phyloP scores from a whole-genome alignment of 352 stramenopile genomes.

The Phytophthora sp. region DNA sequence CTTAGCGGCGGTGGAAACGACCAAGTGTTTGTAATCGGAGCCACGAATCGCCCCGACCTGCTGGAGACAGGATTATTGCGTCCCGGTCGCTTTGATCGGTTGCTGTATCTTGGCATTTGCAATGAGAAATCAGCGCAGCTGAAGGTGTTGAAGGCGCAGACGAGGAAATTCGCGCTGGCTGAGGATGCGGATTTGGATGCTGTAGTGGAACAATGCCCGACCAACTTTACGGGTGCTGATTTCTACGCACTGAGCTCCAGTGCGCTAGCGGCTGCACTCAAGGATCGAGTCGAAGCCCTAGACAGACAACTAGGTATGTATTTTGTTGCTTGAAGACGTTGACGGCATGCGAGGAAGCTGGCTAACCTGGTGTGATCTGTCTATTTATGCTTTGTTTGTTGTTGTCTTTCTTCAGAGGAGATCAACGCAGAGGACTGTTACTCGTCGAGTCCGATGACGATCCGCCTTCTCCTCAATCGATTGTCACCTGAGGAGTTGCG shows the following conservation, averaged over 20 bases:
- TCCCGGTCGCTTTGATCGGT: constrained; percentile 89
- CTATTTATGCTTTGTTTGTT: constrained; percentile 15
- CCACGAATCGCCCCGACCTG: constrained; percentile 97
- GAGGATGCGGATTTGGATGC: constrained; percentile 64
- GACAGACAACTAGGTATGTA: constrained; percentile 68
- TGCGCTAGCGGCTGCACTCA: constrained; percentile 74
- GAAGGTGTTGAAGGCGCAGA: constrained; percentile 87
- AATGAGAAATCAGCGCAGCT: constrained; percentile 72
- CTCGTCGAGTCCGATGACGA: constrained; percentile 73
- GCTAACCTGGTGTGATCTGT: constrained; percentile 18
- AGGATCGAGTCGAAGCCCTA: constrained; percentile 73
- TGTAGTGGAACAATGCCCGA: constrained; percentile 64
- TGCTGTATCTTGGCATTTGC: constrained; percentile 87
- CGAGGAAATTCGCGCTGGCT: constrained; percentile 77
- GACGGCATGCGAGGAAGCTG: constrained; percentile 1
- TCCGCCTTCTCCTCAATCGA: constrained; percentile 69
- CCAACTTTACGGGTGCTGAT: constrained; percentile 85
- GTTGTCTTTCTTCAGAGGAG: constrained; percentile 42
- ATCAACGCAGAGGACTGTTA: constrained; percentile 85
- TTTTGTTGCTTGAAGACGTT: constrained; percentile 10
- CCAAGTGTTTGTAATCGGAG: constrained; percentile 95
- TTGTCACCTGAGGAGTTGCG: constrained; percentile 66
- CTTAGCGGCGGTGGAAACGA: constrained; percentile 70
- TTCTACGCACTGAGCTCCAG: constrained; percentile 89
- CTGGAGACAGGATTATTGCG: constrained; percentile 95